Evolutionary conservation across 1,139 yeast species (phyloP).

Genomic region (Pichia sp.): DNA sequence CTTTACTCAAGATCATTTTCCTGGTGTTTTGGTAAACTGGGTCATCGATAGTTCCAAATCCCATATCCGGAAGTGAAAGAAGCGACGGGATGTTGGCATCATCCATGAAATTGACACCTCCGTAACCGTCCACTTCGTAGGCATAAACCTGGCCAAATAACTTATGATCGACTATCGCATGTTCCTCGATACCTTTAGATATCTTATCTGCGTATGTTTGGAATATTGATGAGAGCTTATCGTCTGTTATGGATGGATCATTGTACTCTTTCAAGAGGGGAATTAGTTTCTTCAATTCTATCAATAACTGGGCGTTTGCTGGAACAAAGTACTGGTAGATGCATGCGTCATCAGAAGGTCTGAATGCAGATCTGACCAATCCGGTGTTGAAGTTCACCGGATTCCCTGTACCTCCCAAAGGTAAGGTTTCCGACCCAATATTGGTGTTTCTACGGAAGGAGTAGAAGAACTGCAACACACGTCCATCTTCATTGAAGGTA

Average conservation of each 20-base stretch:
- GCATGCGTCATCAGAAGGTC: conserved; percentile 90
- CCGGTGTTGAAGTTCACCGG: conserved; percentile 75
- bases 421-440: conserved; percentile 76
- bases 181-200: conserved; percentile 52
- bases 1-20: conserved; percentile 61
- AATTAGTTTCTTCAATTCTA: conserved; percentile 43
- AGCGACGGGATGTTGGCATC: conserved; percentile 89
- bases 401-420: conserved; percentile 74
- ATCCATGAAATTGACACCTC: conserved; percentile 74
- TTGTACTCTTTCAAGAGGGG: conserved; percentile 18
- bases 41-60: conserved; percentile 51
- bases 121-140: conserved; percentile 86
- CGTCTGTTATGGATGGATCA: conserved; percentile 3
- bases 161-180: conserved; percentile 66
- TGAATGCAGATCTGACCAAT: conserved; percentile 74
- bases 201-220: conserved; percentile 42
- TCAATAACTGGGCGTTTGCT: conserved; percentile 74
- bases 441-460: conserved; percentile 70
- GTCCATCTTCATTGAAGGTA: conserved; percentile 58
- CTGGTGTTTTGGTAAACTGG: conserved; percentile 73
- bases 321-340: conserved; percentile 78
- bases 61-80: conserved; percentile 76
- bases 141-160: conserved; percentile 75
- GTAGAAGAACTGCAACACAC: conserved; percentile 48
- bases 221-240: conserved; percentile 20